Evolutionary conservation across 2,329 filamentous ascomycete species (phyloP).

Genomic region (Ceratocystis papillata): DNA sequence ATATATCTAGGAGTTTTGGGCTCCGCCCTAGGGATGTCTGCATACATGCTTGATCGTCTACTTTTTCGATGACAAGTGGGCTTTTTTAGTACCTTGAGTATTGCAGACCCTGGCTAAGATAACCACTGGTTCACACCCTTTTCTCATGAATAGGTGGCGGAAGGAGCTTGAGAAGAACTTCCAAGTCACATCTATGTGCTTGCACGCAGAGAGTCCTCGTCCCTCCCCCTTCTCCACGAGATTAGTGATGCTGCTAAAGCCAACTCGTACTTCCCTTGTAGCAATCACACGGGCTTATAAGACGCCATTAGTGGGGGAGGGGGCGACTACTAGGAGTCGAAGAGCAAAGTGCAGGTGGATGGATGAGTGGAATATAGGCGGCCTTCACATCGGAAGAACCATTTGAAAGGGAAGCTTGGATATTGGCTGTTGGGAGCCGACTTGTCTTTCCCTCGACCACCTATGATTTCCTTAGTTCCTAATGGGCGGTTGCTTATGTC

Average conservation of each 20-base stretch:
- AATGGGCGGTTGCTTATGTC: background rate
- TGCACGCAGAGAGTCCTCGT: background rate
- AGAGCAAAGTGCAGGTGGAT: background rate
- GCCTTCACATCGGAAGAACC: background rate
- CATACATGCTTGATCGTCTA: background rate
- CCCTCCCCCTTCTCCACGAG: background rate
- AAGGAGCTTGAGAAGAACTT: background rate
- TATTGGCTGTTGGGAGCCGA: slow-evolving; percentile 19
- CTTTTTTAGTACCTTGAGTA: background rate
- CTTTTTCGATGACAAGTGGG: slow-evolving; percentile 7
- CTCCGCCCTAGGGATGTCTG: background rate
- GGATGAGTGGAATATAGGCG: background rate
- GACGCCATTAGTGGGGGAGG: background rate
- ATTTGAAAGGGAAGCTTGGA: slow-evolving; percentile 17
- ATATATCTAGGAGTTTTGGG: slow-evolving; percentile 18
- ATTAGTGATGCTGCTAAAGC: background rate
- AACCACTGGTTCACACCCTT: background rate
- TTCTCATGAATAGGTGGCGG: background rate
- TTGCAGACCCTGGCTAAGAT: background rate
- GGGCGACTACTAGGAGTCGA: background rate
- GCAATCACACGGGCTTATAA: background rate
- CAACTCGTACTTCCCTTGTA: background rate
- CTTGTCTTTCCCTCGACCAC: slow-evolving; percentile 17
- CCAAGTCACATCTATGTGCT: background rate
- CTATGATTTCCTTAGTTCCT: slow-evolving; percentile 7